These are phyloP conservation scores for Botrytis byssoidea DNA, from an alignment of 2,329 filamentous ascomycete species.

Conservation along the genomic window DNA sequence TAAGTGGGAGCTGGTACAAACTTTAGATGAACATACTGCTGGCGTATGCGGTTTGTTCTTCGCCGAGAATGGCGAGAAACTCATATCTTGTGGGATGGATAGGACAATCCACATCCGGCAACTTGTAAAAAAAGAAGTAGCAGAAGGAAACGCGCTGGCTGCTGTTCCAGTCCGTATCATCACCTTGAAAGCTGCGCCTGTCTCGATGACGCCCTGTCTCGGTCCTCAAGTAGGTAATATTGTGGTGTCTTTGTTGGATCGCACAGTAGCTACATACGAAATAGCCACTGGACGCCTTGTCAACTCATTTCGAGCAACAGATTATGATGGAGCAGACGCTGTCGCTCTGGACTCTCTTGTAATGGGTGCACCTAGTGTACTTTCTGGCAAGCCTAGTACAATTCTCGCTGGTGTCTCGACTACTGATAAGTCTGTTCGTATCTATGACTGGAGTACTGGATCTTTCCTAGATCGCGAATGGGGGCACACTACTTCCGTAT, in stretches of 20 bases:
- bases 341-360: conserved; percentile 80
- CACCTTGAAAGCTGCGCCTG: conserved; percentile 79
- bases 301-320: conserved; percentile 76
- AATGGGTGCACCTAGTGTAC: conserved; percentile 56
- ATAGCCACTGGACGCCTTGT: conserved; percentile 67
- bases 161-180: conserved; percentile 77
- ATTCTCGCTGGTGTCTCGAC: conserved; percentile 86
- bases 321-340: conserved; percentile 75
- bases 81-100: conserved; percentile 87
- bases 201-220: conserved; percentile 73
- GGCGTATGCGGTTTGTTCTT: conserved; percentile 79
- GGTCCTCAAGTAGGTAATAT: conserved; percentile 53
- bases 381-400: conserved; percentile 50
- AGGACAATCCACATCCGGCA: conserved; percentile 83
- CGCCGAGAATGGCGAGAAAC: conserved; percentile 60
- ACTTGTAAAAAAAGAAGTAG: conserved; percentile 65
- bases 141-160: conserved; percentile 61
- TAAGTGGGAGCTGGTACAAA: conserved; percentile 78
- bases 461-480: conserved; percentile 82
- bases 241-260: conserved; percentile 60
- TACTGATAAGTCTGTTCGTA: conserved; percentile 89
- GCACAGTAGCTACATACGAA: conserved; percentile 60
- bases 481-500: conserved; percentile 93
- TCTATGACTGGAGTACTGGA: conserved; percentile 80
- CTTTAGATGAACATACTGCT: conserved; percentile 85